Evolutionary conservation across 208 protist genomes (phyloP).

Genomic region (Strigomonas culicis): DNA sequence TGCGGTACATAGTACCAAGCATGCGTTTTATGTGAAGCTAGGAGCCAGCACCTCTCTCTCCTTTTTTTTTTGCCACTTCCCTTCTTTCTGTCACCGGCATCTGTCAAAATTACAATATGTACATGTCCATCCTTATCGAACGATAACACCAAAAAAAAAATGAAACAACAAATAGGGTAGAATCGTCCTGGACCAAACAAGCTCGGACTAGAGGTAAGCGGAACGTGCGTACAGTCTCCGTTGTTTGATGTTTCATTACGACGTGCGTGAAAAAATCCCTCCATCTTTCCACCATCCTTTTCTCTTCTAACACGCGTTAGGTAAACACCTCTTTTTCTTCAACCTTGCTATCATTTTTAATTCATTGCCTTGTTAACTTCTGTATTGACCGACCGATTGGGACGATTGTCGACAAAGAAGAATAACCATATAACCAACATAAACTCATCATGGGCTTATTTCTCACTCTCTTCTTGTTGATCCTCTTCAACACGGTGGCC

Average conservation of each 20-base stretch:
- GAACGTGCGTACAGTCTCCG: neutral
- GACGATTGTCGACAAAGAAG: neutral
- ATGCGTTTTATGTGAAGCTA: no score
- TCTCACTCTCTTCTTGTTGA: slow-evolving; percentile 19
- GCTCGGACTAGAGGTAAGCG: neutral
- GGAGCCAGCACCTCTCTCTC: neutral
- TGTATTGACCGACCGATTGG: no score
- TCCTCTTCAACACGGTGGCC: slow-evolving; percentile 20
- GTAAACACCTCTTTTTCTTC: neutral
- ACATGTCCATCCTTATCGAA: neutral
- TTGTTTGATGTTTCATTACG: neutral
- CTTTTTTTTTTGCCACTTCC: slow-evolving; percentile 5
- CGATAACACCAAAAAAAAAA: neutral
- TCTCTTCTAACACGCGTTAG: neutral
- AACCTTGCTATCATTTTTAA: slow-evolving; percentile 3
- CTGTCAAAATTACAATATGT: neutral
- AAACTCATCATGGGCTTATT: slow-evolving; percentile 2
- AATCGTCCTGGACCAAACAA: neutral
- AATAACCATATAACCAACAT: neutral
- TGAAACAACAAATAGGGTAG: neutral
- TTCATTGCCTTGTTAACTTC: neutral
- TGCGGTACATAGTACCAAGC: no score
- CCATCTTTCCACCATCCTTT: neutral
- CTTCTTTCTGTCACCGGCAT: neutral
- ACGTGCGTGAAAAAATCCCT: neutral